Base-by-base conservation (phyloP, 1,139 yeast species). In the Taphrina confusa region DNA sequence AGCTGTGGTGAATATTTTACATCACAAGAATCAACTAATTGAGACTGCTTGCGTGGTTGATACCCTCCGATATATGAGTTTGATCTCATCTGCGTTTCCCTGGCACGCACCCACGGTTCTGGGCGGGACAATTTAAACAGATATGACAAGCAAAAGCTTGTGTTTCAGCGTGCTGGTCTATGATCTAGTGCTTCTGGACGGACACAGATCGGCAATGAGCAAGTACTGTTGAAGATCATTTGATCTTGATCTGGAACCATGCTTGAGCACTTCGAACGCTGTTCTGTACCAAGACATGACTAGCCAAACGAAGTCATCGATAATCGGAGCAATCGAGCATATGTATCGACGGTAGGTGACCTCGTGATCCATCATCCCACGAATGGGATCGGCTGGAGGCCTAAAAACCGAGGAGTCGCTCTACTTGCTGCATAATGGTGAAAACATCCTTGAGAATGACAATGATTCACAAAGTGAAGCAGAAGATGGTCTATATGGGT, bases 81-180 rank as follows among this genome's bases (percentile, higher is more conserved):
- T 47, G 8, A 11, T 54, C 58, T 54, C 34, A 45, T 45, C 40
- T 54, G 58, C 58, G 58, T 54, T 54, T 54, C 58, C 58, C 58
- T 54, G 58, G 49, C 58, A 23, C 30, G 30, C 58, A 36, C 49
- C 51, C 58, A 54, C 49, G 44, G 51, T 27, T 27, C 49, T 54
- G 51, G 44, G 49, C 58, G 58, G 58, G 58, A 54, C 58, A 54
- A 54, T 54, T 54, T 54, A 44, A 54, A 54, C 58, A 54, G 52
- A 47, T 47, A 27, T 42, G 31, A 2, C 23, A n/a, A n/a, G n/a
- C n/a, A n/a, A n/a, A n/a, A n/a, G n/a, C n/a, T n/a, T n/a, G n/a
- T n/a, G n/a, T n/a, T n/a, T n/a, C n/a, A n/a, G n/a, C n/a, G n/a
- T n/a, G n/a, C n/a, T n/a, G n/a, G n/a, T n/a, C n/a, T n/a, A n/a